A percentile compares a stretch with the other conserved stretches of the same genome.
Evolutionary conservation across 2,329 filamentous ascomycete genomes (phyloP).

Genomic region (Colletotrichum chrysophilum): DNA sequence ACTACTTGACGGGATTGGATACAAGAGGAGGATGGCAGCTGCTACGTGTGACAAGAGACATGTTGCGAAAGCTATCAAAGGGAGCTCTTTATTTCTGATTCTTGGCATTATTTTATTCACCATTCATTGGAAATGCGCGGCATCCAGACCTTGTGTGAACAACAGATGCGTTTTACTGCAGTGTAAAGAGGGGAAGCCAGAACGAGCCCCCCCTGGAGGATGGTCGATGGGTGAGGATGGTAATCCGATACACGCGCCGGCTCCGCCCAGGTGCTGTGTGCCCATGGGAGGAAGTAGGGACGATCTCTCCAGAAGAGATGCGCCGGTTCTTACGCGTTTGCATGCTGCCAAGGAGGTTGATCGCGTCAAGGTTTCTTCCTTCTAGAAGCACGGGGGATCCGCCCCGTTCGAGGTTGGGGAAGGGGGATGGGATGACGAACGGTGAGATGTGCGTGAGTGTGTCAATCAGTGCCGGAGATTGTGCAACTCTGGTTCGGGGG

Average conservation of each 20-base stretch:
- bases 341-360: not conserved
- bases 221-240: not conserved
- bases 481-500: not conserved
- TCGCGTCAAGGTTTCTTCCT: not conserved
- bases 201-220: not conserved
- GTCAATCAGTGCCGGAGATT: not conserved
- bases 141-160: not conserved
- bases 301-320: not conserved
- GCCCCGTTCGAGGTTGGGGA: not conserved
- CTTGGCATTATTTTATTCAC: not conserved
- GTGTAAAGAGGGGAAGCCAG: not conserved
- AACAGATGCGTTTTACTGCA: not conserved
- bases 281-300: not conserved
- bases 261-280: not conserved
- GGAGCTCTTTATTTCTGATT: not conserved
- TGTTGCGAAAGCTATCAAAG: conserved; percentile 2
- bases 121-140: not conserved
- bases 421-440: conserved; percentile 6
- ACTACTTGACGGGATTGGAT: conserved; percentile 3
- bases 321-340: not conserved
- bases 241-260: not conserved
- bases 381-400: conserved; percentile 6
- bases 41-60: not conserved
- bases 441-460: not conserved
- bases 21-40: not conserved